phyloP scores from a whole-genome alignment of 768 basidiomycete genomes.

The Scleroderma citrinum region DNA sequence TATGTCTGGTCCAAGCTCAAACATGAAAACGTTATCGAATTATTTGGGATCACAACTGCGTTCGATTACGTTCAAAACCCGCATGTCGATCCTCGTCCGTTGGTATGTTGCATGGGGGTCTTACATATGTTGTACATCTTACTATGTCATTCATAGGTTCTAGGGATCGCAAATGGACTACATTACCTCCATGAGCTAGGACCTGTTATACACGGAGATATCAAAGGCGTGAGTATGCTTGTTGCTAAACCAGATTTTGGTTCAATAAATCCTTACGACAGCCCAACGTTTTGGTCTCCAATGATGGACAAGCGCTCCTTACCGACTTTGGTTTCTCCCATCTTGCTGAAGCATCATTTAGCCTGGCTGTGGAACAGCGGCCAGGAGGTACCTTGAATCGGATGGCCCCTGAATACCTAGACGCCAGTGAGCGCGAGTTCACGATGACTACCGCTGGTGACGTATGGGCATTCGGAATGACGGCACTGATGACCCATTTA shows the following conservation, averaged over 20 bases:
- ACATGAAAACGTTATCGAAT: no score
- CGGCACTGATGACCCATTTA: neutral
- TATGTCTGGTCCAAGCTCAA: no score
- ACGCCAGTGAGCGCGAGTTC: neutral
- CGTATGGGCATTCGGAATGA: neutral
- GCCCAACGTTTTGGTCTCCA: neutral
- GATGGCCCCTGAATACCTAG: neutral
- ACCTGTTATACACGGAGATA: neutral
- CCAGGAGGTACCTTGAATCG: neutral
- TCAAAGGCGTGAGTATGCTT: neutral
- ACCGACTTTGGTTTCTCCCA: neutral
- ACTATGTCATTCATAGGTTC: no score
- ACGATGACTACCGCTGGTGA: neutral
- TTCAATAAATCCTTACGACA: neutral
- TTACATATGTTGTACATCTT: no score
- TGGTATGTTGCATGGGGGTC: no score
- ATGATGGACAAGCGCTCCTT: neutral
- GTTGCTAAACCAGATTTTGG: neutral
- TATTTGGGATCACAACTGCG: no score
- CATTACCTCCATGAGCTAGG: neutral
- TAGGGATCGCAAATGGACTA: no score
- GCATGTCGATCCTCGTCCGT: no score
- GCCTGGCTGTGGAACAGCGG: neutral
- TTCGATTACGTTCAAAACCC: no score
- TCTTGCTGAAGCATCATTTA: neutral